Conservation (phyloP, 495 filamentous ascomycete species). For the Letharia lupina region DNA sequence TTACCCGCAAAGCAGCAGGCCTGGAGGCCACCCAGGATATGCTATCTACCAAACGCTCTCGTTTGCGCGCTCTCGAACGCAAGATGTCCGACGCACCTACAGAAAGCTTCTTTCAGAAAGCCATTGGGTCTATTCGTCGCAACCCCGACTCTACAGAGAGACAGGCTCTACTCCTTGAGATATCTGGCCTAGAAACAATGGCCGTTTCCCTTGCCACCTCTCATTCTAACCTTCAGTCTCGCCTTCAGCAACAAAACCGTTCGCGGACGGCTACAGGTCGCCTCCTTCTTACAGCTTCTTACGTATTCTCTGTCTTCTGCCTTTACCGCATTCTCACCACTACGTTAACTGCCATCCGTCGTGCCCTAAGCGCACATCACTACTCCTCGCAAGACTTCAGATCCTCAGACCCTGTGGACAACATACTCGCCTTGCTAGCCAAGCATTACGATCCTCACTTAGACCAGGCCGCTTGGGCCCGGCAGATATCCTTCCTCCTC, state of each 20-base stretch:
- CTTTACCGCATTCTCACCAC: constrained; percentile 25
- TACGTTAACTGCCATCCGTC: constrained; percentile 49
- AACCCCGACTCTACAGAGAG: constrained; percentile 56
- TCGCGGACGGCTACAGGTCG: constrained; percentile 55
- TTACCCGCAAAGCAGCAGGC: constrained; percentile 63
- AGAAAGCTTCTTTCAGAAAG: constrained; percentile 50
- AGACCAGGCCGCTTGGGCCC: constrained; percentile 57
- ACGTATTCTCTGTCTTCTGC: constrained; percentile 73
- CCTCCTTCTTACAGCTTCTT: constrained; percentile 45
- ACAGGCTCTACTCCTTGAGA: constrained; percentile 59
- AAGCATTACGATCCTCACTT: constrained; percentile 27
- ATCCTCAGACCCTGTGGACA: constrained; percentile 33
- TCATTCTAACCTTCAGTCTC: constrained; percentile 47
- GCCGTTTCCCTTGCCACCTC: constrained; percentile 54
- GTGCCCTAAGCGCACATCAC: constrained; percentile 37
- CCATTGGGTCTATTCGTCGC: constrained; percentile 55
- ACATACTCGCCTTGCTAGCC: constrained; percentile 38
- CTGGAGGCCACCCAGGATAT: constrained; percentile 68
- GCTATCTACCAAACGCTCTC: constrained; percentile 57
- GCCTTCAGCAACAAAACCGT: constrained; percentile 50
- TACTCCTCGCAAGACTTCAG: constrained; percentile 15
- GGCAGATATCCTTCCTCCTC: constrained; percentile 68
- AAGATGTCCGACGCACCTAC: constrained; percentile 46
- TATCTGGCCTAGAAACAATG: constrained; percentile 72
- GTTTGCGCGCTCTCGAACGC: constrained; percentile 55